Percentiles rank a stretch among this genome's conserved stretches.
Evolutionary conservation across 768 basidiomycete species (phyloP).

Genomic region (Mycena latifolia): DNA sequence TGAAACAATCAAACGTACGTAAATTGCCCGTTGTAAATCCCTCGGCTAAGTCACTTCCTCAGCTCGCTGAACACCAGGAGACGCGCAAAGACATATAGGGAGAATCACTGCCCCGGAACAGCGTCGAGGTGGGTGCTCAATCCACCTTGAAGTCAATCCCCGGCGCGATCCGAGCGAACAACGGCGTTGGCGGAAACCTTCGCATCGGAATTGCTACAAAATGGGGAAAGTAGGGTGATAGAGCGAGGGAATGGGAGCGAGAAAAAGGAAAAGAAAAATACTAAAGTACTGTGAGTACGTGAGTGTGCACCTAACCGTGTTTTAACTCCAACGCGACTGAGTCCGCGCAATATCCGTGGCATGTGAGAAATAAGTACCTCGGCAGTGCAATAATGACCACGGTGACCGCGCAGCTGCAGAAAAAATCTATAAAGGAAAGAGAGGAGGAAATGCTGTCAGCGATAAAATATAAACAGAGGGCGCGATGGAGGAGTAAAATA

Average conservation of each 20-base stretch:
- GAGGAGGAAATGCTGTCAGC: no score
- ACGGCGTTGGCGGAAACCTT: background rate
- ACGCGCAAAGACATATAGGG: no score
- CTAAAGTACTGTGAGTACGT: background rate
- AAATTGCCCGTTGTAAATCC: background rate
- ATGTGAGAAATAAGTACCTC: background rate
- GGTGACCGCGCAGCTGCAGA: background rate
- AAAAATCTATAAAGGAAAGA: no score
- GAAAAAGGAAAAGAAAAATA: background rate
- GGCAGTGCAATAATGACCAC: background rate
- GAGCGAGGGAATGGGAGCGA: background rate
- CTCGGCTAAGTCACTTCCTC: no score
- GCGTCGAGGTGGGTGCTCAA: no score
- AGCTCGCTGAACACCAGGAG: no score
- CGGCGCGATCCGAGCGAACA: background rate
- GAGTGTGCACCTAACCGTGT: background rate
- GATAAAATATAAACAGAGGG: no score
- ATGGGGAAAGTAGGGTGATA: slow-evolving; percentile 4
- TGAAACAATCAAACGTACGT: background rate
- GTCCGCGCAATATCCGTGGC: background rate
- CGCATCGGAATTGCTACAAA: background rate
- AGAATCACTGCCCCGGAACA: no score
- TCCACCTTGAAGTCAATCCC: no score
- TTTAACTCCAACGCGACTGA: background rate
- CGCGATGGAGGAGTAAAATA: no score